Conservation (phyloP, 2,329 filamentous ascomycete species). For the Xylogone sp. region DNA sequence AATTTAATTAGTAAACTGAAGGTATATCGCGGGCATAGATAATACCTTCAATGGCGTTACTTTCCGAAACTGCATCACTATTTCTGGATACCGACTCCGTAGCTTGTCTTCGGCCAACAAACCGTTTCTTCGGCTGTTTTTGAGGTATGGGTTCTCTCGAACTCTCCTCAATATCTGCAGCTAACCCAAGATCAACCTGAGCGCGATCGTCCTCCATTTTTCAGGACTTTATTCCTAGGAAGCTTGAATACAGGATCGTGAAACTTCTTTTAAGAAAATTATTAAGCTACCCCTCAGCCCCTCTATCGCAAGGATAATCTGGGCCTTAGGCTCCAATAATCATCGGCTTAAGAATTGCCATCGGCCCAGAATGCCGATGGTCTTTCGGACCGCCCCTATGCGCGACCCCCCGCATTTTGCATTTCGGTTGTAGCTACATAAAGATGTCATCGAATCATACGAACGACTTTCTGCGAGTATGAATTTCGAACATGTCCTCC, state of each 20-base stretch:
- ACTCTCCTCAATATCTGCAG: constrained; percentile 58
- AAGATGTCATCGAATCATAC: neutral
- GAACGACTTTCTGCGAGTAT: neutral
- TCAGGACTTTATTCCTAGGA: neutral
- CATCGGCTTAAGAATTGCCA: neutral
- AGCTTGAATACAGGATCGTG: neutral
- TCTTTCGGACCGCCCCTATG: neutral
- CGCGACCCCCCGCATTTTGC: neutral
- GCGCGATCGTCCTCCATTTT: constrained; percentile 74
- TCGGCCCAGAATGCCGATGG: neutral
- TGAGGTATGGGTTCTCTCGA: constrained; percentile 41
- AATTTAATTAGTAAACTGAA: neutral
- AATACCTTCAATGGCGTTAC: constrained; percentile 66
- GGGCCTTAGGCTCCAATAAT: neutral
- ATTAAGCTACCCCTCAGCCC: neutral
- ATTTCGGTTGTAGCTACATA: neutral
- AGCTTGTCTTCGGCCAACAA: constrained; percentile 78
- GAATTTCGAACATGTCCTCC: neutral
- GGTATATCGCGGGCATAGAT: constrained; percentile 25
- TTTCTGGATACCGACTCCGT: constrained; percentile 48
- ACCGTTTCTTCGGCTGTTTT: constrained; percentile 84
- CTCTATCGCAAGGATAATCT: neutral
- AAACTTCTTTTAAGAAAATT: neutral
- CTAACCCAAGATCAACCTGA: constrained; percentile 66
- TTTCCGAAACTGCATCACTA: constrained; percentile 45